Evolutionary conservation across 129 eudicot genomes (phyloP).

Genomic region (Deinandra increscens): DNA sequence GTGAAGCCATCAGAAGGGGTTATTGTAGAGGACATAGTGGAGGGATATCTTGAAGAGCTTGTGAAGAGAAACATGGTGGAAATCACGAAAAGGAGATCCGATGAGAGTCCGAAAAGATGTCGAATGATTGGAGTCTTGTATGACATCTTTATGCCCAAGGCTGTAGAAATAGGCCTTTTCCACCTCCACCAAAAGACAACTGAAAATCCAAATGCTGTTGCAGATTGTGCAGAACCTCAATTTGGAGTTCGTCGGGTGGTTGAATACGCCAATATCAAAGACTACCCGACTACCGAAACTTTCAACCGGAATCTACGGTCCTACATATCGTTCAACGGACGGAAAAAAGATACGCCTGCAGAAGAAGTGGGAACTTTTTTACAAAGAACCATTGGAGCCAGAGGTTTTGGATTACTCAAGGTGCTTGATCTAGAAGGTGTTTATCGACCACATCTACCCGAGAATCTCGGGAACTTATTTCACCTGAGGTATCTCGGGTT

Average conservation of each 20-base stretch:
- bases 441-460: constrained; percentile 29
- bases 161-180: constrained; percentile 33
- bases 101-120: constrained; percentile 37
- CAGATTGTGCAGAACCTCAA: constrained; percentile 11
- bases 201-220: constrained; percentile 9
- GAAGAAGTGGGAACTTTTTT: constrained; percentile 33
- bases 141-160: constrained; percentile 31
- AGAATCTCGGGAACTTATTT: constrained; percentile 28
- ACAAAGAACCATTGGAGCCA: constrained; percentile 26
- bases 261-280: constrained; percentile 28
- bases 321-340: constrained; percentile 34
- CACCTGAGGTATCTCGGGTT: constrained; percentile 35
- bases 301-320: constrained; percentile 27
- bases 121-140: constrained; percentile 27
- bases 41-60: constrained; percentile 39
- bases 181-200: constrained; percentile 22
- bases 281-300: constrained; percentile 4
- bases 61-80: constrained; percentile 42
- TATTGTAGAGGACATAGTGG: constrained; percentile 32
- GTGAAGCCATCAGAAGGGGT: constrained; percentile 13
- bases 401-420: constrained; percentile 34
- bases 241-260: constrained; percentile 29
- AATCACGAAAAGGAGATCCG: constrained; percentile 18
- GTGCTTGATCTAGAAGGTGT: constrained; percentile 38
- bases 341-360: constrained; percentile 32